Base-by-base conservation (phyloP, 2,329 filamentous ascomycete species). In the Conoideocrella luteorostrata region DNA sequence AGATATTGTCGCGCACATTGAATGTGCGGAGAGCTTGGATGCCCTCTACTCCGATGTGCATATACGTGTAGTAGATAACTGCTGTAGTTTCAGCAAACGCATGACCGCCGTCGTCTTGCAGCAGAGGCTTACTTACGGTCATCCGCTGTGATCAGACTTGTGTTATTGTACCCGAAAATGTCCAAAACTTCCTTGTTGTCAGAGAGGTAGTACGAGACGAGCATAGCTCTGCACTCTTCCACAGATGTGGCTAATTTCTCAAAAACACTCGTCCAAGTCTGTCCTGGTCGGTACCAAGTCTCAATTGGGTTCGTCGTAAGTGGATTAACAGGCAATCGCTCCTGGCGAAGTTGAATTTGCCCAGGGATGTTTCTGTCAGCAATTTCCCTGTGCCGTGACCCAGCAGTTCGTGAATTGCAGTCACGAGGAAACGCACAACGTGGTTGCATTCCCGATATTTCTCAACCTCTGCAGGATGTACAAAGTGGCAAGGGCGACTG, bases 351-450 rank as follows among this genome's bases (percentile, higher is more conserved):
- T 84, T 84, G 67, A 65, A 82, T n/a, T 66, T 61, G 10, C 73
- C 73, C 0, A 65, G 61, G 3, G 64, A 55, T 2, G 66, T 72
- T 56, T 83, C 78, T 49, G 71, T 67, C 28, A 84, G 66, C 17
- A 84, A 67, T 54, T 77, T 79, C 11, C 79, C 79, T 32, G 79
- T 83, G 11, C 80, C 79, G 50, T 83, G 80, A 10, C 80, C 80
- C 3, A 83, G 64, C 4, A 83, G 71, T 56, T 83, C 79, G 62
- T 88, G 84, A 9, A 88, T 74, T 21, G 80, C 82, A 35, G 86
- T 82, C 65, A 84, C 82, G 12, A 84, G 79, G 59, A 86, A 82
- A 56, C 86, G 86, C 0, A 81, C 79, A 5, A 74, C 69, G 50
- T 83, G 79, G 32, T 80, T 79, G 63, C 77, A 78, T 49, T 74